Evolutionary conservation across 352 stramenopile species (phyloP).

Genomic region (Phytopythium delawarense): DNA sequence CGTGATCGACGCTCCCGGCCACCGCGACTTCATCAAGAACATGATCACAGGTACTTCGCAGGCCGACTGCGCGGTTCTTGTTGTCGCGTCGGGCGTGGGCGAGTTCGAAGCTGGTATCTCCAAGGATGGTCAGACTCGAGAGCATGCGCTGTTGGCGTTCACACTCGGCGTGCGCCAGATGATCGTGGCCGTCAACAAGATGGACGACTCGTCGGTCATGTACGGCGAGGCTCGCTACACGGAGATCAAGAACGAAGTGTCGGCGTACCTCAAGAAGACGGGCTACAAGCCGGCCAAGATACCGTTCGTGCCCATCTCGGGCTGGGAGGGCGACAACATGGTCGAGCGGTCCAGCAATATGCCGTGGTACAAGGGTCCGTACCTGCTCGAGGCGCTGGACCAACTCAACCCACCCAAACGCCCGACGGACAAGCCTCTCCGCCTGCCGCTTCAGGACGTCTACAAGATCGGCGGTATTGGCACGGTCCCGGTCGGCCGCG

Average conservation of each 20-base stretch:
- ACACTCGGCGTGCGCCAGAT: slow-evolving; percentile 98
- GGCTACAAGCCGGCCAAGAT: slow-evolving; percentile 96
- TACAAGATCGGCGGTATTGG: slow-evolving; percentile 98
- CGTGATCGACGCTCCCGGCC: slow-evolving; percentile 97
- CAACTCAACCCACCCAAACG: slow-evolving; percentile 89
- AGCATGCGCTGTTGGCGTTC: slow-evolving; percentile 96
- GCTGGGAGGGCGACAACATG: slow-evolving; percentile 97
- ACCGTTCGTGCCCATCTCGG: slow-evolving; percentile 95
- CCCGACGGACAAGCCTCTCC: slow-evolving; percentile 93
- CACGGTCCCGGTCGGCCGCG: slow-evolving; percentile 94
- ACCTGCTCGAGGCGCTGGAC: slow-evolving; percentile 92
- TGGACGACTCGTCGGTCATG: slow-evolving; percentile 94
- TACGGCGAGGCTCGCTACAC: slow-evolving; percentile 94
- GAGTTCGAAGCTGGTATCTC: not conserved
- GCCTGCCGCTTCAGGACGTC: slow-evolving; percentile 95
- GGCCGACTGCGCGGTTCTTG: slow-evolving; percentile 96
- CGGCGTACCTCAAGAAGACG: slow-evolving; percentile 93
- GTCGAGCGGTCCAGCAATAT: slow-evolving; percentile 93
- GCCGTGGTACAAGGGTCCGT: slow-evolving; percentile 95
- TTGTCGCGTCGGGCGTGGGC: slow-evolving; percentile 87
- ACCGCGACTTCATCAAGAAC: slow-evolving; percentile 99
- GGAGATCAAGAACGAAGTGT: slow-evolving; percentile 92
- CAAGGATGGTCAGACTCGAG: slow-evolving; percentile 74
- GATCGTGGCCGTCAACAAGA: slow-evolving; percentile 98
- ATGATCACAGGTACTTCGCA: slow-evolving; percentile 99